Percentiles rank a stretch among this genome's conserved stretches.
Conservation (phyloP, 192 early-diverging fungal species). For the Linnemannia elongata region DNA sequence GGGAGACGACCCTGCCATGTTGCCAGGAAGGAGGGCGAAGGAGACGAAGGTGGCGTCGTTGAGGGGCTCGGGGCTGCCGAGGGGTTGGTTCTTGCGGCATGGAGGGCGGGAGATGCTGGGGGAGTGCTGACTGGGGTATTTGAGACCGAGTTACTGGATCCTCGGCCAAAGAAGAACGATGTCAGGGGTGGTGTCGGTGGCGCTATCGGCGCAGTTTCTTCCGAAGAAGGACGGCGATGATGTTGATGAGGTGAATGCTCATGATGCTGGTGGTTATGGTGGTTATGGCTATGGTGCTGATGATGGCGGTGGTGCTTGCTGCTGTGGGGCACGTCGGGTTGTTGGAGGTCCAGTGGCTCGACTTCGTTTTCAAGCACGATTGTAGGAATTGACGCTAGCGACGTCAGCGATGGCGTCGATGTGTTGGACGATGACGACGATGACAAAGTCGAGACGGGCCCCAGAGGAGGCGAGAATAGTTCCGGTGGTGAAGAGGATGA, state of each 20-base stretch:
- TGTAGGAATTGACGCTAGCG: conserved; percentile 13
- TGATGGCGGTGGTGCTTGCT: background rate
- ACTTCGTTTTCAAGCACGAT: conserved; percentile 33
- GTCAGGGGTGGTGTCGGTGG: background rate
- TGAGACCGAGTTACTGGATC: background rate
- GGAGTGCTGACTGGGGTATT: conserved; percentile 39
- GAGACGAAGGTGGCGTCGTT: conserved; percentile 41
- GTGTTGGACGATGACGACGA: conserved; percentile 6
- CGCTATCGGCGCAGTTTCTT: conserved; percentile 2
- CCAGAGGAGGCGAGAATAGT: conserved; percentile 32
- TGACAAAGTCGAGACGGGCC: conserved; percentile 1
- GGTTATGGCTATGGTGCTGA: background rate
- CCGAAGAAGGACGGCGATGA: background rate
- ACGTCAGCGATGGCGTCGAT: conserved; percentile 6
- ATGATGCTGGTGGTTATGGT: background rate
- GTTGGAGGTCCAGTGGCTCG: conserved; percentile 28
- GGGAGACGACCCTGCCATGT: conserved; percentile 35
- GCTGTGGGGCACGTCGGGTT: background rate
- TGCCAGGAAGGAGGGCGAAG: conserved; percentile 42
- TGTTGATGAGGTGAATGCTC: background rate
- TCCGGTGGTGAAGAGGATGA: conserved; percentile 40
- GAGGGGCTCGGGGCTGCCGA: conserved; percentile 29
- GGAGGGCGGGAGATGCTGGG: conserved; percentile 40
- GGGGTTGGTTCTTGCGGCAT: conserved; percentile 10
- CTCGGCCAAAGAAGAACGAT: conserved; percentile 30